Base-by-base conservation (phyloP, 2,329 filamentous ascomycete species). In the Monosporascus sp. region DNA sequence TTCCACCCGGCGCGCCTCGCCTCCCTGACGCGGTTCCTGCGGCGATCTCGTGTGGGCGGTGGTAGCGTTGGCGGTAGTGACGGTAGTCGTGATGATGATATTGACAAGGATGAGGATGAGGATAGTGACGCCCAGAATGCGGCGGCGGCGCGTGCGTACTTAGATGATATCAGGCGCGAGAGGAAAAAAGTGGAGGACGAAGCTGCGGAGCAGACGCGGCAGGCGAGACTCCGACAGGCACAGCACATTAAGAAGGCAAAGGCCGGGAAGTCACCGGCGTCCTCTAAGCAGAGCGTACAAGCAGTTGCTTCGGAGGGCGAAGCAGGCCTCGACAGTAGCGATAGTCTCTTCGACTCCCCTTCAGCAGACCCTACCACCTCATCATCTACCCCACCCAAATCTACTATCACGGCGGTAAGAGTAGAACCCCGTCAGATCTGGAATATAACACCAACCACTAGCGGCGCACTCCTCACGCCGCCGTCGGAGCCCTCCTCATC, bases 1-100 rank as follows among this genome's bases (percentile, higher is more conserved):
- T 83, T 82, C 59, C 94, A 97, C 70, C 78, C 81, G 38, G 68
- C 80, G 39, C 81, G 79, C 47, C 80, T 96, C 59, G 72, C 79
- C 50, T 74, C 77, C 31, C 73, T 86, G 75, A 80, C 57, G 74
- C 73, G 76, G 57, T 76, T 77, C 45, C 94, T 91, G 66, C 68
- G 89, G 66, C 79, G 76, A 68, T 84, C 73, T 71, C 81, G 74
- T 36, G 74, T 70, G 53, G 66, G 49, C 68, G 72, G 62, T 75
- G 77, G 58, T 65, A 68, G 53, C 68, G 49, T 47, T 59, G 38
- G 62, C 57, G 31, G 52, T 20, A 20, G n/a, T 25, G 17, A n/a
- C 9, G 39, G 17, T 9, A 9, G 9, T 14, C 5, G n/a, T 6
- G 24, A 37, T 14, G 24, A 17, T 34, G 25, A 17, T n/a, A 62